Conservation (phyloP, 805 yeast genomes). For the Nakazawaea populi region DNA sequence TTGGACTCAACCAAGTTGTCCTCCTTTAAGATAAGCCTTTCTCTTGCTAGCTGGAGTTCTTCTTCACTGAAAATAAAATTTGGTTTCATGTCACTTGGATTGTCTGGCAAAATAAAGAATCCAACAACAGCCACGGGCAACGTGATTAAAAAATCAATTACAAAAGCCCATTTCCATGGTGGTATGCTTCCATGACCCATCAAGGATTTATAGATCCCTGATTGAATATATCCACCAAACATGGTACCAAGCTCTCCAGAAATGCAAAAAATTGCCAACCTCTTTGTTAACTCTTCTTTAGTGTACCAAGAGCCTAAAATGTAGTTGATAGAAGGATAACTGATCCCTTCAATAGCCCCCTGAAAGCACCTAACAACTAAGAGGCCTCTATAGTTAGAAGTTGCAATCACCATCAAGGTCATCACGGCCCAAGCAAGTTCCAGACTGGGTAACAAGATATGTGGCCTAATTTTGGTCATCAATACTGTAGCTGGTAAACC, state of each 20-base stretch:
- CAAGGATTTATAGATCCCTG: constrained; percentile 40
- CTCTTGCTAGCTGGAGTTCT: constrained; percentile 35
- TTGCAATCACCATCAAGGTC: constrained; percentile 21
- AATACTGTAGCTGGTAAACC: constrained; percentile 10
- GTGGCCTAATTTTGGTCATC: constrained; percentile 10
- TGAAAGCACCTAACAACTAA: constrained; percentile 58
- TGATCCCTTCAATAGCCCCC: constrained; percentile 62
- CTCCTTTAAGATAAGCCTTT: constrained; percentile 33
- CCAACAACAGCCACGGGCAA: constrained; percentile 55
- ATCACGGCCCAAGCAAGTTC: constrained; percentile 25
- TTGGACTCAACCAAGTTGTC: constrained; percentile 8
- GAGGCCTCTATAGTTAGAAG: constrained; percentile 33
- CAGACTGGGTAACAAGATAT: constrained; percentile 13
- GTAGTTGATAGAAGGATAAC: constrained; percentile 56
- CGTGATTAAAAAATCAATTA: constrained; percentile 54
- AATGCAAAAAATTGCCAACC: constrained; percentile 53
- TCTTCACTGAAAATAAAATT: constrained; percentile 36
- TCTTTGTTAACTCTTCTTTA: constrained; percentile 47
- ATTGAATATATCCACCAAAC: constrained; percentile 58
- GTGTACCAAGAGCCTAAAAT: constrained; percentile 53
- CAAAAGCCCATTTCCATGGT: constrained; percentile 69
- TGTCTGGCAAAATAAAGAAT: constrained; percentile 51
- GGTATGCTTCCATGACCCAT: constrained; percentile 41
- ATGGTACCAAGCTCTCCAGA: constrained; percentile 59
- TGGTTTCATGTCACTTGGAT: constrained; percentile 15